Evolutionary conservation across 768 basidiomycete genomes (phyloP), one percentile per base, ranked within the genome.

Genomic region (Gautieria morchelliformis): DNA sequence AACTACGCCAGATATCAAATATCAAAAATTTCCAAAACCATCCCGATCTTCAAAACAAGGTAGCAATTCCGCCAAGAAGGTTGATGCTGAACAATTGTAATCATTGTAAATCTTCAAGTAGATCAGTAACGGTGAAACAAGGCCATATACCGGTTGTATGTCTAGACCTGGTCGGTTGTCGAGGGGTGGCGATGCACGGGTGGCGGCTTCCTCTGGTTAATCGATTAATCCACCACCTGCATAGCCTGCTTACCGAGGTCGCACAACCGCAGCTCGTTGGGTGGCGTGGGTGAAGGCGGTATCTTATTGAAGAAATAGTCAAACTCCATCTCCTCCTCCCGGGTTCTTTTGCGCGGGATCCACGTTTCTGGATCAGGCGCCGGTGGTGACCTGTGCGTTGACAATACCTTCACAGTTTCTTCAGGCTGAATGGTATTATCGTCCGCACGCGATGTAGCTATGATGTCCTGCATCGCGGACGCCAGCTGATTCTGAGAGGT

Each of bases 151-250:
- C 14, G 35, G 35, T 14, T 37, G 35, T 9, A 37, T 10, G n/a
- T n/a, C n/a, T n/a, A 37, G 35, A 37, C 35, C 10, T 37, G 35
- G 35, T 9, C 2, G 4, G 2, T 14, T 5, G 9, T 37, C 35
- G 42, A 58, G 11, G 49, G 63, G n/a, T n/a, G n/a, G n/a, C n/a
- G n/a, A n/a, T n/a, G n/a, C n/a, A n/a, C n/a, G n/a, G n/a, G n/a
- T n/a, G n/a, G n/a, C n/a, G n/a, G n/a, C n/a, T n/a, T n/a, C n/a
- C n/a, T n/a, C n/a, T n/a, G n/a, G n/a, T n/a, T n/a, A n/a, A n/a
- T n/a, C n/a, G n/a, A n/a, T 12, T 39, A 52, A 52, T 52, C 51
- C 37, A 52, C 20, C 12, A 20, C 51, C 51, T 52, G 33, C 51
- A 52, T 52, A 11, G 51, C 51, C 10, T 52, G 35, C 35, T 52